Conservation (phyloP, 257 asterid species). For the Plantago ovata region DNA sequence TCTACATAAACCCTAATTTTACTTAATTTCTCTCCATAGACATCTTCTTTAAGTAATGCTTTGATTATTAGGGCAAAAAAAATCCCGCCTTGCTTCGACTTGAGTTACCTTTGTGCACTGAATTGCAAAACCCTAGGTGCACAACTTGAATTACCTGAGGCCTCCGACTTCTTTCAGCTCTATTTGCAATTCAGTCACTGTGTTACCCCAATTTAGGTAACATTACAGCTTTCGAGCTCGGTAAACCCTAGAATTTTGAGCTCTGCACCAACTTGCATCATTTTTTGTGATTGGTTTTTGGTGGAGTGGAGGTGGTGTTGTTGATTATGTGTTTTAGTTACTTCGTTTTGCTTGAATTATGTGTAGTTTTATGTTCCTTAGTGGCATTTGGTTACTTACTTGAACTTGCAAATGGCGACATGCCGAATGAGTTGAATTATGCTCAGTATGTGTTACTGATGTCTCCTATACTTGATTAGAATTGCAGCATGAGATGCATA, state of each 20-base stretch:
- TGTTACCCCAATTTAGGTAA: conserved; percentile 42
- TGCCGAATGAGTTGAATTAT: conserved; percentile 7
- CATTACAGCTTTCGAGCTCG: conserved; percentile 23
- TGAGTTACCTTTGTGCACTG: conserved; percentile 53
- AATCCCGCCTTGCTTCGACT: conserved; percentile 33
- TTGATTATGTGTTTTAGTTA: conserved; percentile 18
- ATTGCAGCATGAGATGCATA: too few species aligned
- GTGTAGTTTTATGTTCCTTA: not conserved
- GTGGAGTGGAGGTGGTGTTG: conserved; percentile 24
- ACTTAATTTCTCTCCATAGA: too few species aligned
- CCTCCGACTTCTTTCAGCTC: conserved; percentile 28
- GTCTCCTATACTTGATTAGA: too few species aligned
- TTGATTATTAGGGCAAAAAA: conserved; percentile 13
- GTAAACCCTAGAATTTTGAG: conserved; percentile 38
- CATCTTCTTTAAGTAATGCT: not conserved
- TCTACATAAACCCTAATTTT: too few species aligned
- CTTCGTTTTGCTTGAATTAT: conserved; percentile 42
- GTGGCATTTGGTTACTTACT: conserved; percentile 19
- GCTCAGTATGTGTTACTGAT: too few species aligned
- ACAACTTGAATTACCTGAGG: conserved; percentile 21
- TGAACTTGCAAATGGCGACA: conserved; percentile 6
- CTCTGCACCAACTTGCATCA: conserved; percentile 11
- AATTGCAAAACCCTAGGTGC: conserved; percentile 47
- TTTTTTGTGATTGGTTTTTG: not conserved
- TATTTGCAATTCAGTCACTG: conserved; percentile 35